Evolutionary conservation across 257 asterid genomes (phyloP), one percentile per base, ranked within the genome.

Genomic region (Marsdenia floribunda): DNA sequence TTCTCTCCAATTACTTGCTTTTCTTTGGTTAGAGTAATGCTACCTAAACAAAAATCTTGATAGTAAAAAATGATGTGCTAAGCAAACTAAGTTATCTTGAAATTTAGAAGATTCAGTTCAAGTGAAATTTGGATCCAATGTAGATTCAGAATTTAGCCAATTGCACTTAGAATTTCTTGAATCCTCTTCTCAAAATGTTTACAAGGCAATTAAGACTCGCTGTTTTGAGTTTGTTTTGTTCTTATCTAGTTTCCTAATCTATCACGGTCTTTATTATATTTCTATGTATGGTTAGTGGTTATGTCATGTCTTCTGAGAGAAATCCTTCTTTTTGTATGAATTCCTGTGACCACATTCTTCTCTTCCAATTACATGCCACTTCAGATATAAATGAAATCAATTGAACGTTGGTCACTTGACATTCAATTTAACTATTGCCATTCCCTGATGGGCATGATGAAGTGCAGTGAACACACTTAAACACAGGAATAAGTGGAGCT

Each of bases 351-450:
- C 33, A 26, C 11, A 10, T 26, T 7, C n/a, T 0, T 74, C 14
- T 47, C 40, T 44, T 63, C 71, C 63, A 44, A 19, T 54, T 72
- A 21, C n/a, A n/a, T n/a, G n/a, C n/a, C n/a, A n/a, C n/a, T n/a
- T n/a, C n/a, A n/a, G n/a, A n/a, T n/a, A n/a, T n/a, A n/a, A n/a
- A n/a, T n/a, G n/a, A n/a, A n/a, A n/a, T n/a, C n/a, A n/a, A n/a
- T n/a, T n/a, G n/a, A n/a, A n/a, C n/a, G n/a, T n/a, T n/a, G n/a
- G n/a, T n/a, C n/a, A n/a, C n/a, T n/a, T n/a, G 13, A 16, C 6
- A 55, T 59, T 44, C 35, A 15, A 57, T 59, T 13, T 73, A 5
- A 22, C 38, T 73, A 58, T 57, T 57, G 4, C 13, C 33, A n/a
- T 21, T 57, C 63, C 10, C 38, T 11, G 18, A 24, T 59, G 65